phyloP scores from a whole-genome alignment of 441 rosid species.

The Adansonia rubrostipa region DNA sequence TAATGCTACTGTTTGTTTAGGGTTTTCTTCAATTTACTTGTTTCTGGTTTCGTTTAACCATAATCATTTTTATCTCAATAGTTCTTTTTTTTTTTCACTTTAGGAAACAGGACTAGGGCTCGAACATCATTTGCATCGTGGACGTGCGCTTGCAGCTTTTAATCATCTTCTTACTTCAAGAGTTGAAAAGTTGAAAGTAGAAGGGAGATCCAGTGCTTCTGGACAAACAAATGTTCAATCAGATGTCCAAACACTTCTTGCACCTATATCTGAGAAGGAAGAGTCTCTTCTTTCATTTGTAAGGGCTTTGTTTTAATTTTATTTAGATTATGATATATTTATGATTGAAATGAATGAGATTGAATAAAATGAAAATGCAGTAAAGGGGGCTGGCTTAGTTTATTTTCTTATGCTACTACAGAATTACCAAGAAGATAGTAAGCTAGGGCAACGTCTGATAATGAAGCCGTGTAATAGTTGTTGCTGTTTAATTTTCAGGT shows the following conservation, averaged over 20 bases:
- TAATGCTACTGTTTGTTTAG: constrained; percentile 6
- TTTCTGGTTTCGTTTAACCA: constrained; percentile 23
- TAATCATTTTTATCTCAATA: constrained; percentile 1
- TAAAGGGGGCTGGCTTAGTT: constrained; percentile 6
- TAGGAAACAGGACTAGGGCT: constrained; percentile 92
- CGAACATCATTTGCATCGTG: constrained; percentile 97
- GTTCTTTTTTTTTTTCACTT: constrained; percentile 25
- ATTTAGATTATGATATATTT: constrained; percentile 27
- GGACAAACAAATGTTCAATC: constrained; percentile 80
- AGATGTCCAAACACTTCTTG: constrained; percentile 89
- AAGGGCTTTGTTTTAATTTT: constrained; percentile 43
- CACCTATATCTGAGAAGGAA: constrained; percentile 73
- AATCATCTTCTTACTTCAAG: constrained; percentile 79
- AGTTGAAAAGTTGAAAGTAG: constrained; percentile 71
- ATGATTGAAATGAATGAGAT: constrained; percentile 26
- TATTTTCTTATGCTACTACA: constrained; percentile 17
- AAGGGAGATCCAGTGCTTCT: constrained; percentile 57
- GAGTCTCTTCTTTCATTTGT: constrained; percentile 86
- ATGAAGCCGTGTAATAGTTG: constrained; percentile 16
- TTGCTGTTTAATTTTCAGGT: constrained; percentile 57
- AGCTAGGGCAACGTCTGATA: constrained; percentile 17
- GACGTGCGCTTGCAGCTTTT: constrained; percentile 97
- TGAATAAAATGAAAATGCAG: neutral
- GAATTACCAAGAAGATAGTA: neutral
- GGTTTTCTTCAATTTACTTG: constrained; percentile 10